A percentile compares a stretch with the other conserved stretches of the same genome.
phyloP scores from a whole-genome alignment of 352 stramenopile genomes.

The Globisporangium perplexum region DNA sequence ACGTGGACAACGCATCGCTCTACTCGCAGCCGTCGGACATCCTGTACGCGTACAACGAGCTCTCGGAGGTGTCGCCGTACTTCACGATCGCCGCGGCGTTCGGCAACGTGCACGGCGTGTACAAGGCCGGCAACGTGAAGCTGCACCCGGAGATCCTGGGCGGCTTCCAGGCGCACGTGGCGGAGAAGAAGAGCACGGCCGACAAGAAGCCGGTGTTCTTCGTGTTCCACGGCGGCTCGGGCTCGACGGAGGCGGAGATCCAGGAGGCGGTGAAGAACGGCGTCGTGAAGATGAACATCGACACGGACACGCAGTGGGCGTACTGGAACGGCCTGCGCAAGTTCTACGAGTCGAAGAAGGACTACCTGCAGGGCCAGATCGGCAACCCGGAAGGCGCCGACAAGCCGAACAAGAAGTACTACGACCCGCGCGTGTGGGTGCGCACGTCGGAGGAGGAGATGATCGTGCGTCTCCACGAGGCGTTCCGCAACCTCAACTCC shows the following conservation, averaged over 20 bases:
- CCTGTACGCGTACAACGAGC: constrained; percentile 93
- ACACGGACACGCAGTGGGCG: constrained; percentile 99
- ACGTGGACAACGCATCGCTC: constrained; percentile 92
- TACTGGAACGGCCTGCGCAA: constrained; percentile 98
- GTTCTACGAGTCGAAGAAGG: constrained; percentile 97
- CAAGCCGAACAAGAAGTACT: constrained; percentile 99
- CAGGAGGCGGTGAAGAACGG: constrained; percentile 94
- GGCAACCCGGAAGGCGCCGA: constrained; percentile 96
- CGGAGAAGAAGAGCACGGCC: constrained; percentile 55
- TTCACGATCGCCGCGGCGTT: constrained; percentile 97
- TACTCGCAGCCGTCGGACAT: constrained; percentile 94
- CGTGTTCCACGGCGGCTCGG: constrained; percentile 98
- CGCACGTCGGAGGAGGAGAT: constrained; percentile 96
- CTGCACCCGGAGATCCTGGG: constrained; percentile 96
- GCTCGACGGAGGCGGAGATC: constrained; percentile 96
- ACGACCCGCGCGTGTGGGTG: constrained; percentile 97
- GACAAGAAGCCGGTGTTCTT: constrained; percentile 97
- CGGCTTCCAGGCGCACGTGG: constrained; percentile 92
- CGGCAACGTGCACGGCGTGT: constrained; percentile 98
- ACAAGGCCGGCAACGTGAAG: constrained; percentile 98
- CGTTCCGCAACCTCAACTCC: constrained; percentile 90
- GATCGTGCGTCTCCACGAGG: constrained; percentile 87
- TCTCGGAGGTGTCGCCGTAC: constrained; percentile 86
- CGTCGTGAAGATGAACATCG: constrained; percentile 99
- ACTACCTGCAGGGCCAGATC: constrained; percentile 97